A percentile compares a stretch with the other conserved stretches of the same genome.
These are phyloP conservation scores for Quercus aquifolioides DNA, from an alignment of 306 rosid species.

Conservation along the genomic window DNA sequence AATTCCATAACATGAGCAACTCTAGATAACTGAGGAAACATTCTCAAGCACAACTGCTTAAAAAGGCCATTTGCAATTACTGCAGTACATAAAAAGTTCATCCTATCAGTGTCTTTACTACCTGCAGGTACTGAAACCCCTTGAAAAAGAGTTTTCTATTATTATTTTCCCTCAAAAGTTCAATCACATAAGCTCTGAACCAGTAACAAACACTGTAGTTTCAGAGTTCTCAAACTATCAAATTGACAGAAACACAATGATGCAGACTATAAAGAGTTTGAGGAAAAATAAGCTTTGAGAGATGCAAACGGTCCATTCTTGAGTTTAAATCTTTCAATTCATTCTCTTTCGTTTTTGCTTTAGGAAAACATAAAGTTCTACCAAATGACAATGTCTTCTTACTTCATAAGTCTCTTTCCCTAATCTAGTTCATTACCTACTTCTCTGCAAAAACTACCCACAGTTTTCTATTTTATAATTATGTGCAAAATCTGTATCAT, in stretches of 20 bases:
- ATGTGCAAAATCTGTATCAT: neutral
- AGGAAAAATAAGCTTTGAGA: too few species aligned
- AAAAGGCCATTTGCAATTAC: conserved; percentile 64
- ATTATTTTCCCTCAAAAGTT: neutral
- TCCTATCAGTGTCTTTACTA: conserved; percentile 5
- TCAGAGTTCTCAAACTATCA: neutral
- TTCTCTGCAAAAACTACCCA: neutral
- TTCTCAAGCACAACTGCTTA: conserved; percentile 80
- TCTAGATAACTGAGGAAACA: conserved; percentile 73
- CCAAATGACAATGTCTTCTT: neutral
- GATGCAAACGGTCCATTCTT: too few species aligned
- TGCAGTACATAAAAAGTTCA: conserved; percentile 43
- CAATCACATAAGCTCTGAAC: neutral
- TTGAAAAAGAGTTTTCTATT: neutral
- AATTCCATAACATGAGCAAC: conserved; percentile 51
- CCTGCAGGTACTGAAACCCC: neutral
- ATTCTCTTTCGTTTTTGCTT: neutral
- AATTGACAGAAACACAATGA: neutral
- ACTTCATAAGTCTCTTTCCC: neutral
- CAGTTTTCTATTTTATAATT: neutral
- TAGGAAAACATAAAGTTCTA: neutral
- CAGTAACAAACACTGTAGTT: neutral
- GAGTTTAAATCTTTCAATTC: neutral
- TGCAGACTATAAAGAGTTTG: neutral
- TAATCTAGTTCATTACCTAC: neutral